Conservation (phyloP, 495 filamentous ascomycete genomes). For the Xylaria scruposa region DNA sequence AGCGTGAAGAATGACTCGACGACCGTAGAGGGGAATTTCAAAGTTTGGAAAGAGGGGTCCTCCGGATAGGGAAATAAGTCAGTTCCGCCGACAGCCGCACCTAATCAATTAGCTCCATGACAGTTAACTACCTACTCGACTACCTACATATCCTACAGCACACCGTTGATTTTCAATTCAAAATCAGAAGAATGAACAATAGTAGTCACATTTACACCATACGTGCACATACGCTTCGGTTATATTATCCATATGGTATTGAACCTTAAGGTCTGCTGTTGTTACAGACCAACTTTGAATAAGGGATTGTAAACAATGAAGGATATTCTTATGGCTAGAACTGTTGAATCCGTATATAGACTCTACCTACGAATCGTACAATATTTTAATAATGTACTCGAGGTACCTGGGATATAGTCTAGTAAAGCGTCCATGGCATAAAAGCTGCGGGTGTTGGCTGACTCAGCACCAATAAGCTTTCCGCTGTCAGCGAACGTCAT, state of each 20-base stretch:
- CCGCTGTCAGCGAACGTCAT: conserved; percentile 11
- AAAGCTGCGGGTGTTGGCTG: neutral
- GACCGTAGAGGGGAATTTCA: neutral
- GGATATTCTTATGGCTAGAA: neutral
- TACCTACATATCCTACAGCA: no score
- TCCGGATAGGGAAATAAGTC: neutral
- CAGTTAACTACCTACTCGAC: no score
- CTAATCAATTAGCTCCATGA: no score
- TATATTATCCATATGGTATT: no score
- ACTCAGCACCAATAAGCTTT: conserved; percentile 8
- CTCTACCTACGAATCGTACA: no score
- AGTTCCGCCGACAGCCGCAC: conserved; percentile 17
- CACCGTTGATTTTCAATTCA: neutral
- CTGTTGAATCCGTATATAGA: neutral
- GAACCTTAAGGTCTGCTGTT: neutral
- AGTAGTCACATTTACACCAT: neutral
- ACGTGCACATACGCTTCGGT: neutral
- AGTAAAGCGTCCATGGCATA: neutral
- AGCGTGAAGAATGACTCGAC: neutral
- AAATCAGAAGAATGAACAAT: neutral
- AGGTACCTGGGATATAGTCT: no score
- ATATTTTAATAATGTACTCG: neutral
- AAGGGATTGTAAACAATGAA: neutral
- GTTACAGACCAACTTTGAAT: neutral
- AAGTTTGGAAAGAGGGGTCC: neutral